These are phyloP conservation scores for Acanthamoeba lenticulata DNA, from an alignment of 208 protist species.

Conservation along the genomic window DNA sequence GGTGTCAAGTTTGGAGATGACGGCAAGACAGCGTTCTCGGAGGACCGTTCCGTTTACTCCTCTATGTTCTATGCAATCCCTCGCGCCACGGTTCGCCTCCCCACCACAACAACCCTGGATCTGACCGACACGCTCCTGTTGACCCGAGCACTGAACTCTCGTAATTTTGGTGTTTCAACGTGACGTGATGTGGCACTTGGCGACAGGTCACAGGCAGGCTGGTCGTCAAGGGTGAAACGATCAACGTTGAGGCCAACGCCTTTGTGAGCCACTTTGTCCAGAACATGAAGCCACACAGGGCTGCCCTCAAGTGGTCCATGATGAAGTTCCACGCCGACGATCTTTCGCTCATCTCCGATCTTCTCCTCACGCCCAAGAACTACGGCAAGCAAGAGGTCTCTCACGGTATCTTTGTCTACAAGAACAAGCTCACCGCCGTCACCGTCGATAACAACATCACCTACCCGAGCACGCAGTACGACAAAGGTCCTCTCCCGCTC, in stretches of 20 bases:
- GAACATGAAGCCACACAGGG: constrained; percentile 65
- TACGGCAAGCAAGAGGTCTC: constrained; percentile 36
- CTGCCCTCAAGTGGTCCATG: constrained; percentile 63
- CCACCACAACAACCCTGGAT: not conserved
- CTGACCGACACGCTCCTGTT: not conserved
- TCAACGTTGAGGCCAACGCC: constrained; percentile 23
- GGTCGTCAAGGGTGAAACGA: constrained; percentile 25
- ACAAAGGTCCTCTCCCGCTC: not conserved
- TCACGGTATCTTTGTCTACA: constrained; percentile 48
- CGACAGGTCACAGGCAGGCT: not conserved
- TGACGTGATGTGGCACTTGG: not conserved
- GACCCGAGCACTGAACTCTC: not conserved
- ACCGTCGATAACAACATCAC: constrained; percentile 58
- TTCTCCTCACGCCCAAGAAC: constrained; percentile 61
- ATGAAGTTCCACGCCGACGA: constrained; percentile 64
- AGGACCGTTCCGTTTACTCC: constrained; percentile 16
- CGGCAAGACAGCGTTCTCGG: constrained; percentile 55
- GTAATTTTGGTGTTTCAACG: not conserved
- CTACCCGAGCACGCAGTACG: constrained; percentile 61
- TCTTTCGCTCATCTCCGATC: constrained; percentile 27
- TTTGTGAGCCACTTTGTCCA: constrained; percentile 63
- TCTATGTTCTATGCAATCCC: constrained; percentile 64
- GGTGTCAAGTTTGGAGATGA: constrained; percentile 55
- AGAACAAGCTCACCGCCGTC: constrained; percentile 63
- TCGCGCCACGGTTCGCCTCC: constrained; percentile 37